Percentiles rank a stretch among this genome's conserved stretches.
phyloP scores from a whole-genome alignment of 805 yeast species.

The Candida mattraensis region DNA sequence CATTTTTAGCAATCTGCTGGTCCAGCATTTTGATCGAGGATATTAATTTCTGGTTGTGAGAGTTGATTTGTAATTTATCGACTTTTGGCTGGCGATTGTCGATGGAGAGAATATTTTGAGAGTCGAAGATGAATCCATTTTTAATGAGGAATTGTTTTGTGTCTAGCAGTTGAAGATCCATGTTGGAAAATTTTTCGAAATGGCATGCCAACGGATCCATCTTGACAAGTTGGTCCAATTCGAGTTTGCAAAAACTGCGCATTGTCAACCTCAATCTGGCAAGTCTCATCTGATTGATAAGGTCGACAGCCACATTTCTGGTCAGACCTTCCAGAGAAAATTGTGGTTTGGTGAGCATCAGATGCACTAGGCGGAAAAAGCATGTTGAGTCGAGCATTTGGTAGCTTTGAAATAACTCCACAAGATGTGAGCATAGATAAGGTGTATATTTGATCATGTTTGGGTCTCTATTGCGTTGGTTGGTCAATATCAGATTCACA shows the following conservation, averaged over 20 bases:
- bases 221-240: slow-evolving; percentile 1
- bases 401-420: slow-evolving; percentile 16
- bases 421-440: slow-evolving; percentile 5
- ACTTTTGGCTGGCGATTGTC: background rate
- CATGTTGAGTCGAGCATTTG: slow-evolving; percentile 13
- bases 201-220: slow-evolving; percentile 9
- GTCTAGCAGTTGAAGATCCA: slow-evolving; percentile 5
- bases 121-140: slow-evolving; percentile 10
- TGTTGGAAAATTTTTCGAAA: background rate
- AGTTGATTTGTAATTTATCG: no score
- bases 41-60: slow-evolving; percentile 4
- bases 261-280: slow-evolving; percentile 9
- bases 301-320: slow-evolving; percentile 8
- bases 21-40: slow-evolving; percentile 8
- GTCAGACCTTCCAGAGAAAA: slow-evolving; percentile 4
- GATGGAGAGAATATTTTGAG: slow-evolving; percentile 2
- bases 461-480: slow-evolving; percentile 6
- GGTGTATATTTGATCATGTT: slow-evolving; percentile 16
- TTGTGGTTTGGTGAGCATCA: slow-evolving; percentile 2
- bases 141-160: slow-evolving; percentile 11
- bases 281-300: slow-evolving; percentile 13
- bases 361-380: slow-evolving; percentile 12
- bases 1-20: background rate
- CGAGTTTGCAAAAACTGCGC: slow-evolving; percentile 6
- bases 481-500: slow-evolving; percentile 14